These are phyloP conservation scores for Angomonas ambiguus DNA, from an alignment of 208 protist species.

Conservation along the genomic window DNA sequence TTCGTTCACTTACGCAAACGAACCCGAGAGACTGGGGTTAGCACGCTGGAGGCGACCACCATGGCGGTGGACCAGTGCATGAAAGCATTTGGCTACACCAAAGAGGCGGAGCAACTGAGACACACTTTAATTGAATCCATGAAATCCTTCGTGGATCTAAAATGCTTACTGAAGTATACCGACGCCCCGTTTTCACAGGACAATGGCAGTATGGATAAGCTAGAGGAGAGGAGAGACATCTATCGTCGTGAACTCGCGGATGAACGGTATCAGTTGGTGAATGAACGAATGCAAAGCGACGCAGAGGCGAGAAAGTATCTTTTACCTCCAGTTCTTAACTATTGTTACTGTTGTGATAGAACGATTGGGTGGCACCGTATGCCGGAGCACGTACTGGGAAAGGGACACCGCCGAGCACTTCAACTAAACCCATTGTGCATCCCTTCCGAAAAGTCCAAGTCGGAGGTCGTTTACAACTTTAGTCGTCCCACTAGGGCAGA, in stretches of 20 bases:
- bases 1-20: slow-evolving; percentile 68
- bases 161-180: slow-evolving; percentile 62
- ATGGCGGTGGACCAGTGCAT: slow-evolving; percentile 76
- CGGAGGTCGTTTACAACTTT: slow-evolving; percentile 24
- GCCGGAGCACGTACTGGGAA: slow-evolving; percentile 65
- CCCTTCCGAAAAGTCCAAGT: slow-evolving; percentile 26
- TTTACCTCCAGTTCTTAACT: slow-evolving; percentile 72
- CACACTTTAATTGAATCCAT: slow-evolving; percentile 39
- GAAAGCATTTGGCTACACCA: slow-evolving; percentile 22
- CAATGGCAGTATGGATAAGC: slow-evolving; percentile 20
- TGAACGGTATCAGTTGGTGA: slow-evolving; percentile 21
- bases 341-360: slow-evolving; percentile 76
- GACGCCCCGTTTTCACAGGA: slow-evolving; percentile 38
- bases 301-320: slow-evolving; percentile 22
- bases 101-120: slow-evolving; percentile 5
- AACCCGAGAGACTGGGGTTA: slow-evolving; percentile 64
- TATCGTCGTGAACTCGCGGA: slow-evolving; percentile 27
- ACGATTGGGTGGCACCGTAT: slow-evolving; percentile 70
- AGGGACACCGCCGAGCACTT: slow-evolving; percentile 32
- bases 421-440: slow-evolving; percentile 24
- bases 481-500: slow-evolving; percentile 20
- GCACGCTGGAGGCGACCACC: slow-evolving; percentile 74
- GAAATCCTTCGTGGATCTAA: slow-evolving; percentile 75
- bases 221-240: slow-evolving; percentile 37
- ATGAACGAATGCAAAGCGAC: slow-evolving; percentile 21